These are phyloP conservation scores for Rhododendron ferrugineum DNA, from an alignment of 148 eudicot genomes.

Conservation along the genomic window DNA sequence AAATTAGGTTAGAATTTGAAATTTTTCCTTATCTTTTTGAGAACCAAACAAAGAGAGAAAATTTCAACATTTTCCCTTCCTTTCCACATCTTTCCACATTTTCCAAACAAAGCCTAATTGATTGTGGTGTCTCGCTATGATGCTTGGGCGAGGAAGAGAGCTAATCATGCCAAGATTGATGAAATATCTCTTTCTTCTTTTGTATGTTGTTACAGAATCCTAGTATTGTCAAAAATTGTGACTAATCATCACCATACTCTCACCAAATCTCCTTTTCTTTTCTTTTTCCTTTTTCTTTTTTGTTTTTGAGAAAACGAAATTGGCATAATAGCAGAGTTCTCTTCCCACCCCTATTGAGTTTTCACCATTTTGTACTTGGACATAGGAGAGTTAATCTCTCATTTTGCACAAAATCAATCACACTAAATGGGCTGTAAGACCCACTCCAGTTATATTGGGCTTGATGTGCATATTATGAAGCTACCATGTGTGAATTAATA, in stretches of 20 bases:
- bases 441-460: neutral
- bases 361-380: neutral
- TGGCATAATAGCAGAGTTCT: neutral
- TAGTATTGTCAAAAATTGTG: neutral
- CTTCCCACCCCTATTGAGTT: neutral
- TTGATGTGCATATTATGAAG: neutral
- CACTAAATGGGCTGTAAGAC: neutral
- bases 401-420: neutral
- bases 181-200: neutral
- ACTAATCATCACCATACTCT: neutral
- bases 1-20: too few relatives aligned
- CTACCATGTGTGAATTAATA: neutral
- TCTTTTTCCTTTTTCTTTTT: too few relatives aligned
- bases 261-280: neutral
- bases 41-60: too few relatives aligned
- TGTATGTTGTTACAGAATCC: neutral
- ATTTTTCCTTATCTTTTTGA: too few relatives aligned
- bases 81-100: too few relatives aligned
- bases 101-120: too few relatives aligned
- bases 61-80: too few relatives aligned
- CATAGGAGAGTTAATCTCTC: neutral
- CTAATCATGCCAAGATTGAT: neutral
- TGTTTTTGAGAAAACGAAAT: neutral
- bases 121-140: neutral
- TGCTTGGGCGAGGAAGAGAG: neutral